These are phyloP conservation scores for Byssothecium circinans DNA, from an alignment of 2,329 filamentous ascomycete species.

Conservation along the genomic window DNA sequence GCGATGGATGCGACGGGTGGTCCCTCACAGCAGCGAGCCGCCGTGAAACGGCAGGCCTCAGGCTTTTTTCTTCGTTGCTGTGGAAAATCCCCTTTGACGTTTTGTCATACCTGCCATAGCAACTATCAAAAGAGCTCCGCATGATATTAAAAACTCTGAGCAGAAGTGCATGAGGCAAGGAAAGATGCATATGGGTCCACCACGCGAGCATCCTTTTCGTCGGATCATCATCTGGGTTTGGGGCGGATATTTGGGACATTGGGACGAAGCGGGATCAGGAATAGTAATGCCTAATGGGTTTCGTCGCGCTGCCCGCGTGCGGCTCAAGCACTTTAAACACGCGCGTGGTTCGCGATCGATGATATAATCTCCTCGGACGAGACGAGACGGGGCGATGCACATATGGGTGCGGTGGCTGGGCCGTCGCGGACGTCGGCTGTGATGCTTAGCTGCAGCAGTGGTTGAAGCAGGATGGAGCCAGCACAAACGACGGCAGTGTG, in stretches of 20 bases:
- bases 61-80: slow-evolving; percentile 23
- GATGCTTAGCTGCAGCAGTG: slow-evolving; percentile 32
- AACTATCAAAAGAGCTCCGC: slow-evolving; percentile 13
- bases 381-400: slow-evolving; percentile 12
- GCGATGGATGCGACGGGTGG: slow-evolving; percentile 23
- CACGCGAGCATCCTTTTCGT: slow-evolving; percentile 22
- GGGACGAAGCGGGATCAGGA: slow-evolving; percentile 25
- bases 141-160: slow-evolving; percentile 25
- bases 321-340: slow-evolving; percentile 23
- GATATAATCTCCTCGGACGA: slow-evolving; percentile 26
- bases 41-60: too few relatives aligned
- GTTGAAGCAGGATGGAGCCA: slow-evolving; percentile 11
- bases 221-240: slow-evolving; percentile 21
- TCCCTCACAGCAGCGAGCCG: slow-evolving; percentile 20
- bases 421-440: slow-evolving; percentile 31
- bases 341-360: slow-evolving; percentile 36
- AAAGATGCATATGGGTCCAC: slow-evolving; percentile 21
- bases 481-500: slow-evolving; percentile 25
- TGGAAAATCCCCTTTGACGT: slow-evolving; percentile 17
- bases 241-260: slow-evolving; percentile 19
- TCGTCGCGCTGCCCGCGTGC: slow-evolving; percentile 35
- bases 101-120: slow-evolving; percentile 22
- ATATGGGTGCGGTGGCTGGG: slow-evolving; percentile 13
- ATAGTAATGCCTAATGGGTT: slow-evolving; percentile 25
- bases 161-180: slow-evolving; percentile 25